A percentile compares a stretch with the other conserved stretches of the same genome.
phyloP scores from a whole-genome alignment of 352 stramenopile genomes.

The Sclerospora graminicola region DNA sequence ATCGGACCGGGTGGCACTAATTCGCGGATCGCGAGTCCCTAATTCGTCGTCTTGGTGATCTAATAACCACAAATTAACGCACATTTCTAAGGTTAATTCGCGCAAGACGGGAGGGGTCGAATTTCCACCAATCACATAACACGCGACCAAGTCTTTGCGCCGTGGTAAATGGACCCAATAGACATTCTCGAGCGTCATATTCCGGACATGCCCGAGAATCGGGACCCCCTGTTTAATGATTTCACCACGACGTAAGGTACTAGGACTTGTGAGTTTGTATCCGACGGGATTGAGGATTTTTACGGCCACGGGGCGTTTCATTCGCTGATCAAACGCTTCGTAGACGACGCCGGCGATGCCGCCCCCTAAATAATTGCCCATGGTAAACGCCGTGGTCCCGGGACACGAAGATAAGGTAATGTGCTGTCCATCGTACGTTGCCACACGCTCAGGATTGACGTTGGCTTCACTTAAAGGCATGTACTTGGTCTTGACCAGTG shows the following conservation, averaged over 20 bases:
- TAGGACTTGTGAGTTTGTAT: constrained; percentile 84
- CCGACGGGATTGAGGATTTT: constrained; percentile 97
- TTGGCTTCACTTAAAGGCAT: constrained; percentile 81
- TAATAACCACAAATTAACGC: constrained; percentile 67
- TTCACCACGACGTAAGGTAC: constrained; percentile 70
- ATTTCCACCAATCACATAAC: constrained; percentile 37
- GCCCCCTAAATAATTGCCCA: constrained; percentile 89
- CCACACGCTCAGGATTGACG: constrained; percentile 63
- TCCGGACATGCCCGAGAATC: constrained; percentile 33
- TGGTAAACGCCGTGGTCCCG: constrained; percentile 34
- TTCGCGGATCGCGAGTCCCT: constrained; percentile 4
- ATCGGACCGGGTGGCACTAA: too few relatives aligned
- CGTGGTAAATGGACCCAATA: constrained; percentile 65
- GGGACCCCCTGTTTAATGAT: constrained; percentile 71
- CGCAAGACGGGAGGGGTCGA: constrained; percentile 19
- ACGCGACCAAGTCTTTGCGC: constrained; percentile 52
- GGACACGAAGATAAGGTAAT: constrained; percentile 36
- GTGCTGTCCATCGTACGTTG: constrained; percentile 69
- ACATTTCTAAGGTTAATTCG: constrained; percentile 83
- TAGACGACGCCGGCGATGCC: constrained; percentile 90
- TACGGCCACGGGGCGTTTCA: constrained; percentile 83
- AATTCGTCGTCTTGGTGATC: constrained; percentile 54
- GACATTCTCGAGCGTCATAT: constrained; percentile 67
- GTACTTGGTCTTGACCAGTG: constrained; percentile 71
- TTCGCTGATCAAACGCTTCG: constrained; percentile 77